Conservation (phyloP, 768 basidiomycete species). For the Candolleomyces aberdarensis region DNA sequence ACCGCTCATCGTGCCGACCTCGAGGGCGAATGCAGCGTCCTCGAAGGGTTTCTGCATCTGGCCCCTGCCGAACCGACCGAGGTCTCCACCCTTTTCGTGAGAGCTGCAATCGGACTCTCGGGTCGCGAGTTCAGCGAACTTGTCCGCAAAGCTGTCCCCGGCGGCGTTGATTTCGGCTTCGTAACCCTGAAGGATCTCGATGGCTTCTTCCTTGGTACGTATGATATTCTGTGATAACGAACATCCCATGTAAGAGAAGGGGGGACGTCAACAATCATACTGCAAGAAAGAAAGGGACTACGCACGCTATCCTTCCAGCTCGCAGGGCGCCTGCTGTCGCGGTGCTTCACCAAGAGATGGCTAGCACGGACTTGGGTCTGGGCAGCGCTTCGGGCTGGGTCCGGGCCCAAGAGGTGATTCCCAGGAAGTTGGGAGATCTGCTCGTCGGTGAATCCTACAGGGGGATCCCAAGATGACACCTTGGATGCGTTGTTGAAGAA, state of each 20-base stretch:
- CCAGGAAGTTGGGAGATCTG: constrained; percentile 66
- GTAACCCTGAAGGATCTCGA: constrained; percentile 67
- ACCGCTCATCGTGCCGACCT: constrained; percentile 75
- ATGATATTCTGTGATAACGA: constrained; percentile 67
- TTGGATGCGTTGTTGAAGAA: constrained; percentile 77
- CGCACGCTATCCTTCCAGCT: constrained; percentile 79
- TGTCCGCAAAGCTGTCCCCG: constrained; percentile 42
- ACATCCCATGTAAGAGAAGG: background rate
- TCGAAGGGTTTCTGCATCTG: constrained; percentile 99
- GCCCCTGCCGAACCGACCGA: constrained; percentile 79
- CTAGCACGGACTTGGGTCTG: constrained; percentile 81
- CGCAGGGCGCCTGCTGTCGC: constrained; percentile 69
- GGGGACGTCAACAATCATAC: background rate
- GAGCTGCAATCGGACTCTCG: constrained; percentile 89
- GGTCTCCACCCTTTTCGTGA: constrained; percentile 77
- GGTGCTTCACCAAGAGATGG: constrained; percentile 93
- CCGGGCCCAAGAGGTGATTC: constrained; percentile 44
- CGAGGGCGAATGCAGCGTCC: constrained; percentile 73
- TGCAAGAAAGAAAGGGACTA: background rate
- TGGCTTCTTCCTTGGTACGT: constrained; percentile 86
- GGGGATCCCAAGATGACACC: constrained; percentile 79
- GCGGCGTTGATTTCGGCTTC: constrained; percentile 57
- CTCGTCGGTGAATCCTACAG: constrained; percentile 56
- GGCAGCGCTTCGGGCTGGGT: constrained; percentile 8
- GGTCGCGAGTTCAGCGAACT: constrained; percentile 74